Percentiles rank a stretch among this genome's conserved stretches.
Conservation (phyloP, 2,329 filamentous ascomycete species). For the Arachnomyces sp. region DNA sequence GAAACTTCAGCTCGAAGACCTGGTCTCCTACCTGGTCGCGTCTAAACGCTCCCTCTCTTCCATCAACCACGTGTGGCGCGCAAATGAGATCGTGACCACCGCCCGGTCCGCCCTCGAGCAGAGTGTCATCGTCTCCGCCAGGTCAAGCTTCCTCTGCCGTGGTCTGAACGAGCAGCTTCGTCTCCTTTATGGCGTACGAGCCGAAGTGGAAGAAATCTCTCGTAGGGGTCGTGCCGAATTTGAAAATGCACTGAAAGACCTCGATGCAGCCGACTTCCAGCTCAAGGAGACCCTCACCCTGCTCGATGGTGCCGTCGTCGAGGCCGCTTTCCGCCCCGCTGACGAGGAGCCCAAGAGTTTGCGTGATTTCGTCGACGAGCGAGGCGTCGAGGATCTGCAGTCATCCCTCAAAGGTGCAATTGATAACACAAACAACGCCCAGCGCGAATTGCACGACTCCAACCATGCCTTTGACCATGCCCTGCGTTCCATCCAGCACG, state of each 20-base stretch:
- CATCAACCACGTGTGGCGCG: constrained; percentile 72
- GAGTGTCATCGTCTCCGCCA: constrained; percentile 61
- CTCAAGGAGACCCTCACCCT: constrained; percentile 48
- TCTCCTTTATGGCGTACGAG: constrained; percentile 35
- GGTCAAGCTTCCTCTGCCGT: constrained; percentile 58
- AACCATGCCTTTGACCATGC: constrained; percentile 65
- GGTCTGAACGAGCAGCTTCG: constrained; percentile 48
- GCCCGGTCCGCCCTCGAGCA: constrained; percentile 72
- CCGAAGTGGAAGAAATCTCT: constrained; percentile 36
- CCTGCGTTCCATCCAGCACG: constrained; percentile 56
- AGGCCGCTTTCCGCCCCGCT: constrained; percentile 45
- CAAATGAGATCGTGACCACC: constrained; percentile 73
- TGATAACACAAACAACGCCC: constrained; percentile 52
- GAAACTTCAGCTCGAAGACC: constrained; percentile 54
- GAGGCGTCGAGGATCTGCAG: constrained; percentile 51
- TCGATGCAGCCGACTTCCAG: constrained; percentile 52
- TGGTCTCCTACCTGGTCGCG: constrained; percentile 75
- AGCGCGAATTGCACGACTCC: constrained; percentile 47
- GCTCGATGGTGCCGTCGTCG: constrained; percentile 51
- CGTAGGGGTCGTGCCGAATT: constrained; percentile 37
- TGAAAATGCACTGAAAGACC: constrained; percentile 42
- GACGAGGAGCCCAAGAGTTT: constrained; percentile 46
- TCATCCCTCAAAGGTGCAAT: constrained; percentile 50
- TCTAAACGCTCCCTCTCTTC: constrained; percentile 82
- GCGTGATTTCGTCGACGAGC: constrained; percentile 59